Evolutionary conservation across 371 early-diverging fungal genomes (phyloP), one percentile per base, ranked within the genome.

Genomic region (Vairimorpha ceranae): DNA sequence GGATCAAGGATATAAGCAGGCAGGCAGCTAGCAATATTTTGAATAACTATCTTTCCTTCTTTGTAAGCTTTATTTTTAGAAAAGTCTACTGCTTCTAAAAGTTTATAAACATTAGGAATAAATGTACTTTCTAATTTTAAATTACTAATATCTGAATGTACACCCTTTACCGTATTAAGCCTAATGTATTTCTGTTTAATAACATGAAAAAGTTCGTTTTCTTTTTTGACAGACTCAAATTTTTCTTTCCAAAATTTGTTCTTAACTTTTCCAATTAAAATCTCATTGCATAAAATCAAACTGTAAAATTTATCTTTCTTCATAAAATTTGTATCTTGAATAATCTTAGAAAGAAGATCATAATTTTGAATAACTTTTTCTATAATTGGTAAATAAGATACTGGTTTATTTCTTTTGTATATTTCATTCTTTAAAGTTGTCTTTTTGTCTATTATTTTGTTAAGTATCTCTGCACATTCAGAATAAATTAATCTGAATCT

Each of bases 1-100:
- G 95, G 91, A 10, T 86, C 85, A 35, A 93, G 85, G 4, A 94
- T 87, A 76, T 87, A 90, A 0, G 97, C 94, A 1, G 99, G 95
- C 70, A 97, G 89, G 80, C 96, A 96, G 29, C 78, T 80, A 2
- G 80, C 68, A 32, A 83, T 52, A 35, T 80, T 77, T 70, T 83
- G 84, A 15, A 83, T 70, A 32, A 83, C 63, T 30, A 80, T 68
- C 29, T 72, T 60, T 14, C 77, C 78, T 3, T 74, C 33, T n/a
- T 60, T 65, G 27, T 70, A 76, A 38, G 27, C 71, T 0, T 60
- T 68, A 36, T 59, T 48, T 46, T 66, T 69, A 27, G 52, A 30
- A 46, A 76, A 76, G 33, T 76, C 71, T 19, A 70, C 70, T 10
- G 48, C 48, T 30, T 75, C 76, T 23, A 74, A 25, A 7, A 80